Percentiles rank a stretch among this genome's conserved stretches.
phyloP scores from a whole-genome alignment of 306 rosid genomes.

The Heteromeles arbutifolia region DNA sequence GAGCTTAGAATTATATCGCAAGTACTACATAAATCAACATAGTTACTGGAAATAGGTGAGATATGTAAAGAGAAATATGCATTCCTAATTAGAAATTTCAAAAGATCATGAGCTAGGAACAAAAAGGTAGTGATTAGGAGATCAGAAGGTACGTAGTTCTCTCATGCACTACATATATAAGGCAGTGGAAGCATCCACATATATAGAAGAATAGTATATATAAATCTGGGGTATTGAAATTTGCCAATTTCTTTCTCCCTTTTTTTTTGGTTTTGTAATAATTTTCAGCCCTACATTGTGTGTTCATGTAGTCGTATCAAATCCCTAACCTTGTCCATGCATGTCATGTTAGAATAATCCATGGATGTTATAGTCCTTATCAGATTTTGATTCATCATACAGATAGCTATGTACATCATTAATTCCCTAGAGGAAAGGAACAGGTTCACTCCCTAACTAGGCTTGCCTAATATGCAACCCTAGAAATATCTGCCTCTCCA shows the following conservation, averaged over 20 bases:
- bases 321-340: neutral
- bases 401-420: neutral
- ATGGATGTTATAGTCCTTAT: neutral
- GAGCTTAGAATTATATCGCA: neutral
- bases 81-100: neutral
- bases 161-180: neutral
- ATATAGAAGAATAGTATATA: too few relatives aligned
- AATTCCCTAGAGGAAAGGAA: neutral
- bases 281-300: neutral
- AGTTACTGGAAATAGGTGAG: neutral
- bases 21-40: neutral
- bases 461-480: neutral
- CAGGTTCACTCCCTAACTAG: neutral
- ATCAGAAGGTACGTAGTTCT: neutral
- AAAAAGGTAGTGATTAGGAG: neutral
- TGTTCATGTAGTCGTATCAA: neutral
- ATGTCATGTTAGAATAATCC: neutral
- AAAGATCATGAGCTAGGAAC: neutral
- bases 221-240: neutral
- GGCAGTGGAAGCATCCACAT: neutral
- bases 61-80: neutral
- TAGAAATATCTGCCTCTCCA: neutral
- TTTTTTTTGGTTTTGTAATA: neutral
- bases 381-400: conserved; percentile 10
- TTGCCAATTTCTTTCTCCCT: neutral